Evolutionary conservation across 106 monocot genomes (phyloP).

Genomic region (Phalaenopsis equestris): DNA sequence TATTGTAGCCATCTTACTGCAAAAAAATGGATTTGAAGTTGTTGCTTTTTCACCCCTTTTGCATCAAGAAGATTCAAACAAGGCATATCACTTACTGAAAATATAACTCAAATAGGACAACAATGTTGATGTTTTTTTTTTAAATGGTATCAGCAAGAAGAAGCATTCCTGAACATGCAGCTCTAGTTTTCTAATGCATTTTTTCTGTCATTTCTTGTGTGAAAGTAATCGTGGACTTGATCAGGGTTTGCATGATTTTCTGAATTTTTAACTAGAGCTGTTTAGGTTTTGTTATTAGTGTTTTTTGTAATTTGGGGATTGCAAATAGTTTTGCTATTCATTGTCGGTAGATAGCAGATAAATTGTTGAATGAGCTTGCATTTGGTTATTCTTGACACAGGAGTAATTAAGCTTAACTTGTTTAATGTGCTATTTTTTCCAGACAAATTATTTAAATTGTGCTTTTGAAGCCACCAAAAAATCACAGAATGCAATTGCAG

Average conservation of each 20-base stretch:
- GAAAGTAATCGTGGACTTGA: no score
- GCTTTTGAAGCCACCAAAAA: conserved; percentile 51
- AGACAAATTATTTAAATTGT: conserved; percentile 29
- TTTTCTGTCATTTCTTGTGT: not conserved
- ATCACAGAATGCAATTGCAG: conserved; percentile 37
- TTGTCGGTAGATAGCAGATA: not conserved
- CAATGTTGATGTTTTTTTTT: not conserved
- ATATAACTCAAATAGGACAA: not conserved
- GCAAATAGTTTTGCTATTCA: not conserved
- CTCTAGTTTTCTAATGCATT: not conserved
- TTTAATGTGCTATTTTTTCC: conserved; percentile 5
- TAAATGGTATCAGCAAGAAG: no score
- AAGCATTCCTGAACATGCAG: not conserved
- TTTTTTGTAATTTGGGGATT: not conserved
- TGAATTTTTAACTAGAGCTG: not conserved
- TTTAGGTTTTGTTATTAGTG: not conserved
- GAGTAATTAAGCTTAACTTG: not conserved
- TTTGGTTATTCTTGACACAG: not conserved
- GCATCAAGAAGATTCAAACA: not conserved
- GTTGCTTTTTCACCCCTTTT: not conserved
- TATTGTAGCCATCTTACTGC: not conserved
- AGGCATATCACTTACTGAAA: not conserved
- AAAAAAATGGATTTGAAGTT: not conserved
- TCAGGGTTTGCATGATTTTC: no score
- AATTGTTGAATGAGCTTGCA: not conserved